Conservation (phyloP, 495 filamentous ascomycete genomes). For the Lasiosphaeria hispida region DNA sequence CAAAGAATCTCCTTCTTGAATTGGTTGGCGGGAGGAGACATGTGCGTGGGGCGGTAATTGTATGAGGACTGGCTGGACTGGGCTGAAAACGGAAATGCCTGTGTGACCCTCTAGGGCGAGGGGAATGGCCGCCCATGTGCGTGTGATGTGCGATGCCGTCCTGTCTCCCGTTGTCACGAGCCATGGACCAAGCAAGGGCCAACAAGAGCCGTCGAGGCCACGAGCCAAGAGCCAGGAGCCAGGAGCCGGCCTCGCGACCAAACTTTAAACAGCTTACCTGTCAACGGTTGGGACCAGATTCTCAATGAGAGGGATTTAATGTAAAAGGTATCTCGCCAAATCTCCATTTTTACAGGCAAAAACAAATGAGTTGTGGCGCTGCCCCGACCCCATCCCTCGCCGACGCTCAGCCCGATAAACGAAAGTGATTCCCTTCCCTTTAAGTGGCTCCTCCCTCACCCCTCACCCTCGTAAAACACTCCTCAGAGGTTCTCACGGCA, state of each 20-base stretch:
- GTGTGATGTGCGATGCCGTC: slow-evolving; percentile 17
- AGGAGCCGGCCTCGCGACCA: neutral
- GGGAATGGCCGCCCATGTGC: too few relatives aligned
- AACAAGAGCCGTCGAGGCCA: slow-evolving; percentile 3
- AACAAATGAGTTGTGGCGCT: too few relatives aligned
- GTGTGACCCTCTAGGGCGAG: slow-evolving; percentile 13
- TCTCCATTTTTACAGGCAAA: too few relatives aligned
- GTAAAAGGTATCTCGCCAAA: too few relatives aligned
- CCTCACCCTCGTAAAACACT: neutral
- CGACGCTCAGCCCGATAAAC: too few relatives aligned
- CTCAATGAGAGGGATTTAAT: too few relatives aligned
- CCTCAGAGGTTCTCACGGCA: too few relatives aligned
- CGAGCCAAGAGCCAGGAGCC: neutral
- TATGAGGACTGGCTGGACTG: neutral
- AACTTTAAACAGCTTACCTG: neutral
- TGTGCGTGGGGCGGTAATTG: slow-evolving; percentile 5
- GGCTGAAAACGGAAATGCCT: slow-evolving; percentile 12
- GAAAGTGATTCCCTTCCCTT: too few relatives aligned
- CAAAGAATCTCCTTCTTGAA: neutral
- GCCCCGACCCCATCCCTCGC: too few relatives aligned
- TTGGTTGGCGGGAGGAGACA: slow-evolving; percentile 2
- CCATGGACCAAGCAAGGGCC: neutral
- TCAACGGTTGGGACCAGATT: too few relatives aligned
- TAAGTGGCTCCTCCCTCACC: neutral
- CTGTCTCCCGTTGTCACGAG: slow-evolving; percentile 9